Base-by-base conservation (phyloP, 108 stramenopile species). In the Cyclostephanos invisitatus region DNA sequence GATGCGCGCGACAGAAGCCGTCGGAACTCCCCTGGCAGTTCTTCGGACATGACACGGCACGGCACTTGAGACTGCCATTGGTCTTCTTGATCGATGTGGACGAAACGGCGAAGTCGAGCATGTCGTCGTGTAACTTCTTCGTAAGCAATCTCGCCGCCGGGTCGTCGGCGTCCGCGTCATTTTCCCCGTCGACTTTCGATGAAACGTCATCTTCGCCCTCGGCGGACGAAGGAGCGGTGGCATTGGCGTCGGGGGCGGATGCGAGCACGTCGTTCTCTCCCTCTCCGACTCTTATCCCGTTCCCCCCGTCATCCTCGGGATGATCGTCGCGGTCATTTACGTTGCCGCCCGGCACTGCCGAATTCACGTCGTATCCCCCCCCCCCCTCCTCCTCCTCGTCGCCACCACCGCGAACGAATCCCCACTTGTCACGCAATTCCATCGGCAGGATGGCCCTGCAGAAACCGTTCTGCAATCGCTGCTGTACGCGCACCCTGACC, bases 381-480 rank as follows among this genome's bases (percentile, higher is more conserved):
- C 8, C 49, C 49, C 8, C 49, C 49, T 24, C 51, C 51, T 24
- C 51, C 51, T 24, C 51, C 51, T 24, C 51, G 7, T 24, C 51
- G 24, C 51, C 51, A 7, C 51, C 51, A 18, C 56, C 27, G 27
- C 15, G 27, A 7, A 25, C 28, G 27, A 25, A 28, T 28, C 27
- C 27, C 56, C 56, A 29, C 24, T 28, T 17, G 15, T 57, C 56
- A 2, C 56, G 24, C 28, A 57, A 57, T 38, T 67, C 66, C 51
- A 24, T 37, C 36, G 51, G 37, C 0, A 67, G 25, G 12, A 67
- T 55, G 12, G 53, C 67, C 54, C 38, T 38, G 20, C 67, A 68
- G 12, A 68, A 68, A 8, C 67, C 55, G 42, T 68, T 68, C 53
- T 40, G 53, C 40, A 68, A 57, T 42, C 56, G 17, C 5, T 0